phyloP scores from a whole-genome alignment of 1,284 basidiomycete genomes.

The Marasmius oreades region DNA sequence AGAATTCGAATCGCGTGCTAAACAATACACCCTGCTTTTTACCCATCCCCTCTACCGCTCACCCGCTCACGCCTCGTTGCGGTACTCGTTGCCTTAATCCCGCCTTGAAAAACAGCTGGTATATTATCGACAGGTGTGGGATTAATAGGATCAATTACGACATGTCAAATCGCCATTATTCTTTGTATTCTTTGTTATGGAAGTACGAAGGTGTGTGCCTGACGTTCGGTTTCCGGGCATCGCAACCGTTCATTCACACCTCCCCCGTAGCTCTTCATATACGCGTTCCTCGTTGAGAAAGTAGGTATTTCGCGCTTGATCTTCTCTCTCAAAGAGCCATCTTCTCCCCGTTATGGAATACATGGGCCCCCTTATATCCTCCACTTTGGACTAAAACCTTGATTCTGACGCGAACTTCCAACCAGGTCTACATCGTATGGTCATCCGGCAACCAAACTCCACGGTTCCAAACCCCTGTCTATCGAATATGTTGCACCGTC shows the following conservation, averaged over 20 bases:
- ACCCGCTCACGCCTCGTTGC: background rate
- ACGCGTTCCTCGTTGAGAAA: slow-evolving; percentile 11
- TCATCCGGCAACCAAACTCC: slow-evolving; percentile 10
- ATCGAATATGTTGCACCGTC: slow-evolving; percentile 9
- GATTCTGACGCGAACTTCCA: background rate
- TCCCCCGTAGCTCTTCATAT: slow-evolving; percentile 13
- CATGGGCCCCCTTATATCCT: background rate
- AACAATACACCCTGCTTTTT: background rate
- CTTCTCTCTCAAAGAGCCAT: background rate
- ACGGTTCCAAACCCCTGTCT: slow-evolving; percentile 9
- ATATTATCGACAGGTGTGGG: background rate
- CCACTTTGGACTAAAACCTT: background rate
- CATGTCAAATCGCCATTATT: background rate
- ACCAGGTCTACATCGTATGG: slow-evolving; percentile 11
- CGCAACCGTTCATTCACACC: too few species aligned
- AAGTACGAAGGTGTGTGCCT: background rate
- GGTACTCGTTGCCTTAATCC: background rate
- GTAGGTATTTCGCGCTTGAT: background rate
- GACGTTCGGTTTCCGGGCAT: background rate
- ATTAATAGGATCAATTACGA: background rate
- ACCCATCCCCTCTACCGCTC: background rate
- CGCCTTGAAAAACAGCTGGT: background rate
- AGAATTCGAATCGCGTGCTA: too few species aligned
- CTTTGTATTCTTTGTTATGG: background rate
- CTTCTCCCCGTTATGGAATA: background rate